A percentile compares a stretch with the other conserved stretches of the same genome.
phyloP scores from a whole-genome alignment of 2,329 filamentous ascomycete genomes.

The Fusarium euwallaceae region DNA sequence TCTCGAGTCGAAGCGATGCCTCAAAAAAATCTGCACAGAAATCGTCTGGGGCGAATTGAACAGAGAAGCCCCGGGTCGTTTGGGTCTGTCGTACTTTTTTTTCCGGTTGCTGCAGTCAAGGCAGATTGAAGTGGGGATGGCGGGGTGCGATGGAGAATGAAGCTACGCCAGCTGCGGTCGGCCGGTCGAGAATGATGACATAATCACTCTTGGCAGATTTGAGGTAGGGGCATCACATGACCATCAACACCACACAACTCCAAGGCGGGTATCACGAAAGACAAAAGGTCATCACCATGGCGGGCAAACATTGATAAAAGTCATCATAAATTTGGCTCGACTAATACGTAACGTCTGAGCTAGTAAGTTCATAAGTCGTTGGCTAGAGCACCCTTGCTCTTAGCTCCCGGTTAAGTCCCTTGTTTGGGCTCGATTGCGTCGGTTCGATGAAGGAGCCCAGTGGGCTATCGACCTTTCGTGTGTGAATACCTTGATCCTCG shows the following conservation, averaged over 20 bases:
- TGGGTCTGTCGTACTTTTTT: slow-evolving; percentile 28
- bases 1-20: slow-evolving; percentile 34
- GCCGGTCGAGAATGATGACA: slow-evolving; percentile 28
- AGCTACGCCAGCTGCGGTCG: slow-evolving; percentile 4
- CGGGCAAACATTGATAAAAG: neutral
- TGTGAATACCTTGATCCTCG: too few relatives aligned
- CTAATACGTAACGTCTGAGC: neutral
- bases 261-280: neutral
- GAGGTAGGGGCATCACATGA: neutral
- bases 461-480: too few relatives aligned
- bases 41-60: slow-evolving; percentile 47
- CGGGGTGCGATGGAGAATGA: slow-evolving; percentile 28
- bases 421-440: neutral
- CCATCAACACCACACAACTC: neutral
- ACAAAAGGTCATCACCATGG: neutral
- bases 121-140: slow-evolving; percentile 40
- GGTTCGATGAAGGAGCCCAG: neutral
- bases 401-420: neutral
- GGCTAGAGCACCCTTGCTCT: neutral
- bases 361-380: neutral
- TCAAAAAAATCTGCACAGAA: slow-evolving; percentile 39
- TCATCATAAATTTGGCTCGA: neutral
- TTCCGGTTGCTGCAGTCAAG: slow-evolving; percentile 36
- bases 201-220: slow-evolving; percentile 27
- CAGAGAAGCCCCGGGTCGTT: slow-evolving; percentile 38